A percentile compares a stretch with the other conserved stretches of the same genome.
Conservation (phyloP, 768 basidiomycete genomes). For the Gautieria morchelliformis region DNA sequence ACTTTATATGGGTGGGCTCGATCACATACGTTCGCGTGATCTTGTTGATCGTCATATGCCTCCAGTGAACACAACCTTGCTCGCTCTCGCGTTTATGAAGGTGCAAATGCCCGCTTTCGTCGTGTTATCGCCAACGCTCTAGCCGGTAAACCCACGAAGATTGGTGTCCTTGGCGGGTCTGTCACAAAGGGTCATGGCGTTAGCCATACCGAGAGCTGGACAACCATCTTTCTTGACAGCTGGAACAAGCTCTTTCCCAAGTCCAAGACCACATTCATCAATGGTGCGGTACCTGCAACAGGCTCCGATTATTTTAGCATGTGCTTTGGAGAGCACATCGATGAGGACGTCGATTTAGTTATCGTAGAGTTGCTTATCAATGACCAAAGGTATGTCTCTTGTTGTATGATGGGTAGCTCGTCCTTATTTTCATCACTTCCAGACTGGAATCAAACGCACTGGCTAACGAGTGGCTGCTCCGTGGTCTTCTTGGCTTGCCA, state of each 20-base stretch:
- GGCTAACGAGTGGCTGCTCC: slow-evolving; percentile 10
- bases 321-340: slow-evolving; percentile 10
- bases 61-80: slow-evolving; percentile 9
- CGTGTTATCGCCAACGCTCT: slow-evolving; percentile 7
- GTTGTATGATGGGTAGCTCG: not conserved
- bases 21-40: not conserved
- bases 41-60: not conserved
- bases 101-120: slow-evolving; percentile 10
- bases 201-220: slow-evolving; percentile 7
- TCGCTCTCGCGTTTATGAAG: slow-evolving; percentile 9
- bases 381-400: slow-evolving; percentile 7
- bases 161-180: slow-evolving; percentile 7
- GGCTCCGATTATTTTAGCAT: slow-evolving; percentile 10
- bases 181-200: slow-evolving; percentile 10
- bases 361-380: slow-evolving; percentile 10
- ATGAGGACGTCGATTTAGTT: slow-evolving; percentile 9
- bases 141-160: slow-evolving; percentile 1
- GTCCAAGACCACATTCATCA: slow-evolving; percentile 4
- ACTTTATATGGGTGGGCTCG: slow-evolving; percentile 2
- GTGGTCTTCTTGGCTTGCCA: slow-evolving; percentile 7
- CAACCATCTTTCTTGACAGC: not conserved
- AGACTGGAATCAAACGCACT: slow-evolving; percentile 9
- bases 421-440: not conserved
- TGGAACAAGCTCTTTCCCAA: slow-evolving; percentile 9
- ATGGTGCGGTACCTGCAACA: slow-evolving; percentile 9